These are phyloP conservation scores for Fomes fomentarius DNA, from an alignment of 1,284 basidiomycete species.

Conservation along the genomic window DNA sequence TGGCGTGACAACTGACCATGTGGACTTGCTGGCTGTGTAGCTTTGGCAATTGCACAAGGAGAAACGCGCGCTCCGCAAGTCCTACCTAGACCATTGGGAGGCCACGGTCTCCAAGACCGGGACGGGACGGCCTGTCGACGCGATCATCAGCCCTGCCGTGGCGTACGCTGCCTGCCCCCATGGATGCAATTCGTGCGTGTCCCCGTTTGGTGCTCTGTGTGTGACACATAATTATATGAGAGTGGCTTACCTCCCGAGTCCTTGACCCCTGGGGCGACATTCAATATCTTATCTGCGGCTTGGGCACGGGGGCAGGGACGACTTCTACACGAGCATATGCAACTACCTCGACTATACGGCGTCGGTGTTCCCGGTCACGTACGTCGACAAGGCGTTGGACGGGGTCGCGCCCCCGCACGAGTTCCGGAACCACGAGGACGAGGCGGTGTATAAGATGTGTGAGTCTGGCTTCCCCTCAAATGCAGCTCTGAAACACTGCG, in stretches of 20 bases:
- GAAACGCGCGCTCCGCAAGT: conserved; percentile 41
- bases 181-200: conserved; percentile 37
- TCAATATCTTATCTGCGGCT: background rate
- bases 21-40: conserved; percentile 19
- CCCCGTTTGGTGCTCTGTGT: too few species aligned
- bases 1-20: background rate
- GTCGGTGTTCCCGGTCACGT: conserved; percentile 48
- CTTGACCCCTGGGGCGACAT: background rate
- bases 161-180: conserved; percentile 42
- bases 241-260: background rate
- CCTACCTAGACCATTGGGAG: conserved; percentile 51
- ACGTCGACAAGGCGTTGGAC: conserved; percentile 39
- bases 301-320: conserved; percentile 14
- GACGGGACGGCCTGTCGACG: conserved; percentile 52
- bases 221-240: too few species aligned
- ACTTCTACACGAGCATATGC: conserved; percentile 31
- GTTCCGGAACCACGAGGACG: conserved; percentile 45
- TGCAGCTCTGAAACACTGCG: too few species aligned
- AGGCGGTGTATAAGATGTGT: conserved; percentile 49
- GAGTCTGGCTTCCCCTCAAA: conserved; percentile 26
- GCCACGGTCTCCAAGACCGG: conserved; percentile 41
- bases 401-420: conserved; percentile 30
- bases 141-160: conserved; percentile 42
- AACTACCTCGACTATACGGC: conserved; percentile 48
- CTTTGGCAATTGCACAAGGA: conserved; percentile 49